phyloP scores from a whole-genome alignment of 2,329 filamentous ascomycete species.

The Ambrosiella cleistominuta region DNA sequence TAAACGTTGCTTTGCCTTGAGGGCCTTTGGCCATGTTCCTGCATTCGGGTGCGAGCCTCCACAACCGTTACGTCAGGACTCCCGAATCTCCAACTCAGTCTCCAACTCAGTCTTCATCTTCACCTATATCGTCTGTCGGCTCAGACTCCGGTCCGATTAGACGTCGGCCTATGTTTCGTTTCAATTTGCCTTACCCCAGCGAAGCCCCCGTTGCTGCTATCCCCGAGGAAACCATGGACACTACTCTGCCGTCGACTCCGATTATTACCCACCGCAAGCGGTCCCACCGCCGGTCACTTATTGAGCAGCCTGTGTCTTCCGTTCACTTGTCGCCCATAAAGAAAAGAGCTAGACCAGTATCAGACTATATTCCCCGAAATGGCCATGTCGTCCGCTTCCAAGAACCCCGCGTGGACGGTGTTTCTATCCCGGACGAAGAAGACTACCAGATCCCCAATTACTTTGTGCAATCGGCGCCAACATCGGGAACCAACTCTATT shows the following conservation, averaged over 20 bases:
- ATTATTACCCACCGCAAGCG: not conserved
- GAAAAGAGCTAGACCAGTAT: constrained; percentile 19
- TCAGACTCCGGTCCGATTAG: not conserved
- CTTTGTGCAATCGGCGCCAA: constrained; percentile 1
- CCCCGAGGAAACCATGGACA: constrained; percentile 9
- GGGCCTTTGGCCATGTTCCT: constrained; percentile 32
- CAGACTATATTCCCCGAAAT: constrained; percentile 23
- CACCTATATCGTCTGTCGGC: constrained; percentile 18
- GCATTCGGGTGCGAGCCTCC: constrained; percentile 40
- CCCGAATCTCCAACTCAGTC: not conserved
- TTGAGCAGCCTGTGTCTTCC: not conserved
- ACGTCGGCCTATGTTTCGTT: constrained; percentile 12
- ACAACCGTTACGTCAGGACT: constrained; percentile 36
- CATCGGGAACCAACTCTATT: constrained; percentile 4
- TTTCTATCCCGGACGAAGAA: constrained; percentile 8
- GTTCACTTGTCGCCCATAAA: constrained; percentile 6
- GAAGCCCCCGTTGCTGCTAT: constrained; percentile 8
- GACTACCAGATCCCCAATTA: constrained; percentile 11
- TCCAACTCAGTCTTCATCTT: constrained; percentile 15
- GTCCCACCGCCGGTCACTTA: constrained; percentile 2
- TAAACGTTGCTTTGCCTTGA: not conserved
- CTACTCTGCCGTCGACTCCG: not conserved
- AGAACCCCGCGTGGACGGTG: constrained; percentile 15
- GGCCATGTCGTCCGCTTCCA: constrained; percentile 32
- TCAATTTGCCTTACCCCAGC: constrained; percentile 5